Conservation (phyloP, 768 basidiomycete species). For the Imleria badia region DNA sequence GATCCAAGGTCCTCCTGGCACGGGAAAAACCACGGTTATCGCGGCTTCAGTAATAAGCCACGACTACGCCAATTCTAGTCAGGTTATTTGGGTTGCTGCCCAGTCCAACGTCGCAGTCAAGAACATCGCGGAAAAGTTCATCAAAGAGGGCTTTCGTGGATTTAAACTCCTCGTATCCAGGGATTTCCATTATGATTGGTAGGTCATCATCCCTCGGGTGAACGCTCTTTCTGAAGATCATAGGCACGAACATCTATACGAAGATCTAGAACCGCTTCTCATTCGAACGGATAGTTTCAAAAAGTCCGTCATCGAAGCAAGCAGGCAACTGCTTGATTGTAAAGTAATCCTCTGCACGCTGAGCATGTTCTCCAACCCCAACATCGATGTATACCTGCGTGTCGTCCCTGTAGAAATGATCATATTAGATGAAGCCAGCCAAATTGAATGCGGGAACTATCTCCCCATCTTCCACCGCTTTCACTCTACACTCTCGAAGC, state of each 20-base stretch:
- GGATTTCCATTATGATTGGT: constrained; percentile 50
- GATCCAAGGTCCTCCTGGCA: constrained; percentile 41
- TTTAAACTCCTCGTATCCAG: constrained; percentile 46
- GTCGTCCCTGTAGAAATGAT: constrained; percentile 37
- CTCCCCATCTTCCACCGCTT: constrained; percentile 35
- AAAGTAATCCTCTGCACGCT: constrained; percentile 48
- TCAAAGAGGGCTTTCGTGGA: constrained; percentile 27
- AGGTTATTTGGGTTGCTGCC: constrained; percentile 41
- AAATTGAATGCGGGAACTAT: constrained; percentile 44
- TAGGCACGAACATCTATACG: constrained; percentile 55
- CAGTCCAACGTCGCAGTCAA: constrained; percentile 55
- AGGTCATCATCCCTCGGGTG: constrained; percentile 1
- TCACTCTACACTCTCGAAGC: constrained; percentile 26
- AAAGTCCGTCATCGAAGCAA: constrained; percentile 11
- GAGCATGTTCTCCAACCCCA: constrained; percentile 41
- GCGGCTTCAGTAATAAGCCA: constrained; percentile 34
- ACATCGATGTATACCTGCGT: constrained; percentile 15
- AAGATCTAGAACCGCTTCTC: constrained; percentile 31
- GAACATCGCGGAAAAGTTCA: constrained; percentile 50
- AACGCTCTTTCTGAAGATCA: neutral
- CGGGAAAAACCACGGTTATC: constrained; percentile 47
- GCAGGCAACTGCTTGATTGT: constrained; percentile 27
- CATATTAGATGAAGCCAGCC: constrained; percentile 49
- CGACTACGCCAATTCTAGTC: constrained; percentile 3
- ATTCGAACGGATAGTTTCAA: constrained; percentile 38